Evolutionary conservation across 1,139 yeast species (phyloP).

Genomic region (Debaryomyces psychrophilus): DNA sequence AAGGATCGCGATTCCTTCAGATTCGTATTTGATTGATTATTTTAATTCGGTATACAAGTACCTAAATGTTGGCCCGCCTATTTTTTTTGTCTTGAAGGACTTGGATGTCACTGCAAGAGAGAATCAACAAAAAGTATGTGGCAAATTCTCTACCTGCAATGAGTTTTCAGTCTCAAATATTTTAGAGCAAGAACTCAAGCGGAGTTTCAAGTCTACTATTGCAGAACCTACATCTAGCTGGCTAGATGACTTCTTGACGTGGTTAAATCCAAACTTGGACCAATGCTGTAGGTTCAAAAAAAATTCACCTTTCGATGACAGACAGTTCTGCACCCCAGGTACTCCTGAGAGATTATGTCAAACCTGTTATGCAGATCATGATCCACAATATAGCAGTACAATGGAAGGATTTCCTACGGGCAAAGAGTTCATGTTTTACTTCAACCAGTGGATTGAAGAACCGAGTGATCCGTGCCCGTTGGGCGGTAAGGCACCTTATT

Average conservation of each 20-base stretch:
- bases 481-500: constrained; percentile 94
- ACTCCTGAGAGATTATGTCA: constrained; percentile 76
- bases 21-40: constrained; percentile 78
- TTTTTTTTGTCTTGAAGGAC: constrained; percentile 75
- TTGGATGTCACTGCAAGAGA: constrained; percentile 61
- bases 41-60: constrained; percentile 75
- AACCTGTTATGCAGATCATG: constrained; percentile 62
- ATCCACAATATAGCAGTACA: constrained; percentile 64
- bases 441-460: constrained; percentile 81
- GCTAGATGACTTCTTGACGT: constrained; percentile 87
- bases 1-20: constrained; percentile 80
- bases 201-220: constrained; percentile 65
- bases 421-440: constrained; percentile 69
- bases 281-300: constrained; percentile 80
- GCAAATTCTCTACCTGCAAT: constrained; percentile 83
- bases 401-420: constrained; percentile 88
- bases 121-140: constrained; percentile 78
- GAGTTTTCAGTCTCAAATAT: constrained; percentile 78
- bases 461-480: constrained; percentile 91
- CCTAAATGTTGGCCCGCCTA: constrained; percentile 89
- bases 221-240: constrained; percentile 86
- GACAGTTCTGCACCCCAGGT: constrained; percentile 64
- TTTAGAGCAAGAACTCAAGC: constrained; percentile 81
- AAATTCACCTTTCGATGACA: constrained; percentile 17
- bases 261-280: constrained; percentile 84